Conservation (phyloP, 2,329 filamentous ascomycete species). For the Penicillium capsulatum region DNA sequence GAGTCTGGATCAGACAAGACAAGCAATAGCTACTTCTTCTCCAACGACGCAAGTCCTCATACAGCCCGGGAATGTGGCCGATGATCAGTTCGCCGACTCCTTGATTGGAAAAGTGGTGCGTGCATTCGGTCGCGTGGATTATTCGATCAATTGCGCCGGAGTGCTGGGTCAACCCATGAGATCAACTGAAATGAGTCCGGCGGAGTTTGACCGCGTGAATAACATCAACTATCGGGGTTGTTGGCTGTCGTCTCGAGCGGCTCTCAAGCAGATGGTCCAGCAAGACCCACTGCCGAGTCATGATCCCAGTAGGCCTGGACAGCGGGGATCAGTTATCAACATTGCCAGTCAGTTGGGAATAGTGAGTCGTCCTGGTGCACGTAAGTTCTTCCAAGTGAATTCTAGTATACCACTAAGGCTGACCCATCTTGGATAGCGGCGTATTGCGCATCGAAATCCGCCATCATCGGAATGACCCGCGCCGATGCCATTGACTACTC, state of each 20-base stretch:
- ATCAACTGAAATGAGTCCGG: constrained; percentile 44
- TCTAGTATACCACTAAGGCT: neutral
- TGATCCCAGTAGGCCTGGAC: constrained; percentile 29
- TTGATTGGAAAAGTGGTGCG: constrained; percentile 24
- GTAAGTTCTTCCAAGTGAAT: constrained; percentile 29
- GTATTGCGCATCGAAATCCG: constrained; percentile 57
- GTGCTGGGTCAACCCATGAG: constrained; percentile 33
- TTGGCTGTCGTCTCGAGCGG: constrained; percentile 48
- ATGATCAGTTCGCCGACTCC: constrained; percentile 43
- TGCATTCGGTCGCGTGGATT: constrained; percentile 50
- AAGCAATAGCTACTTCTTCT: constrained; percentile 28
- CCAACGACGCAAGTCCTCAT: constrained; percentile 35
- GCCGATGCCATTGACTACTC: constrained; percentile 57
- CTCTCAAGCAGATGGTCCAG: constrained; percentile 45
- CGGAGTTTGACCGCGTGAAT: constrained; percentile 52
- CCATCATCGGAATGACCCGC: constrained; percentile 55
- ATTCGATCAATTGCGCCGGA: constrained; percentile 55
- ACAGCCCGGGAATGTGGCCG: constrained; percentile 47
- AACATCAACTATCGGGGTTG: constrained; percentile 53
- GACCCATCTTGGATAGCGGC: constrained; percentile 37
- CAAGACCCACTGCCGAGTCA: constrained; percentile 45
- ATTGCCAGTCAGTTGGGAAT: constrained; percentile 52
- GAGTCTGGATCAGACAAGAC: constrained; percentile 35
- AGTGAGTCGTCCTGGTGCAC: constrained; percentile 46
- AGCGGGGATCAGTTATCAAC: constrained; percentile 51